These are phyloP conservation scores for Zasmidium cellare DNA, from an alignment of 2,329 filamentous ascomycete genomes.

Conservation along the genomic window DNA sequence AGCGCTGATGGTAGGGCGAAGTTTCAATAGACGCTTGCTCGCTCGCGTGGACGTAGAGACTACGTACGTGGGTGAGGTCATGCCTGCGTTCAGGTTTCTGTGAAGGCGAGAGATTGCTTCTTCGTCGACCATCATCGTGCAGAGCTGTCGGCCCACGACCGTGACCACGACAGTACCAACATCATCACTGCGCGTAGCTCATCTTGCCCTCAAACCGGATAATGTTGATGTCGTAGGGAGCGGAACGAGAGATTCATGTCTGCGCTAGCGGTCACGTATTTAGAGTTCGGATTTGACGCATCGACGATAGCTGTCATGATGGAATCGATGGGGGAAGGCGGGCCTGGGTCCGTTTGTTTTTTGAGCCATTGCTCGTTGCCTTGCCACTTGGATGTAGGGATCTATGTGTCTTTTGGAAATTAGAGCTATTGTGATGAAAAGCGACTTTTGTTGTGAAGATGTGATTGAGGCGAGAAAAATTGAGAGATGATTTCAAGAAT, in stretches of 20 bases:
- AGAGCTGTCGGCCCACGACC: not conserved
- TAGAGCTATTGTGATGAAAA: too few species aligned
- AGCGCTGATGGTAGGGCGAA: not conserved
- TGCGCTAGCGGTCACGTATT: not conserved
- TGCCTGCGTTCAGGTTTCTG: not conserved
- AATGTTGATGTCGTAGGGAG: not conserved
- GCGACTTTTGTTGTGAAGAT: too few species aligned
- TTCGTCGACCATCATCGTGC: not conserved
- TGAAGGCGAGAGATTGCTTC: not conserved
- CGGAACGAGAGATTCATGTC: not conserved
- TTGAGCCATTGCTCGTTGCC: not conserved
- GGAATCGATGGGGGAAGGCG: not conserved
- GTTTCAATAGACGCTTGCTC: not conserved
- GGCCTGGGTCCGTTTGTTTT: not conserved
- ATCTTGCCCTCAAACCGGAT: not conserved
- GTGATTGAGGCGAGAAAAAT: too few species aligned
- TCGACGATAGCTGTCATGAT: conserved; percentile 4
- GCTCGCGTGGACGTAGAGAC: not conserved
- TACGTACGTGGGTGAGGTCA: not conserved
- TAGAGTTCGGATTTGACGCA: not conserved
- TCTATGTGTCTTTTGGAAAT: too few species aligned
- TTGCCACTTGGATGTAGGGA: not conserved
- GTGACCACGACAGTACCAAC: not conserved
- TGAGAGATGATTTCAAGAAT: too few species aligned
- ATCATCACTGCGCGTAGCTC: not conserved